Base-by-base conservation (phyloP, 345 rosid species). In the Sapria himalayana region DNA sequence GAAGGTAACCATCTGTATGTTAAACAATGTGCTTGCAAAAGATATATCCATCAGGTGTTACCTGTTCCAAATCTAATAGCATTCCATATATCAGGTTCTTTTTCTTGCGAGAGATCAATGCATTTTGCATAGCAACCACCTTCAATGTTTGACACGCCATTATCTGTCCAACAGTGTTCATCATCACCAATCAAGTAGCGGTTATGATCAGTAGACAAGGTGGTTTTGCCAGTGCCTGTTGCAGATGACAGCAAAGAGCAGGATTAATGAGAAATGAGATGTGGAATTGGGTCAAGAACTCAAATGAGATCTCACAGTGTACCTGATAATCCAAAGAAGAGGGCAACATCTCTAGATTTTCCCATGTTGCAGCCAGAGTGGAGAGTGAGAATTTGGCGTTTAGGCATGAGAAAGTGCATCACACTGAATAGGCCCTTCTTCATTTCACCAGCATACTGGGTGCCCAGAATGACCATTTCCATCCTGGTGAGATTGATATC, bases 351-450 rank as follows among this genome's bases (percentile, higher is more conserved):
- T 66, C 97, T 94, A 56, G 67, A 76, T 70, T 86, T 81, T 25
- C 92, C 97, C 92, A 86, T 78, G 64, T 86, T 86, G 89, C 91
- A 81, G 27, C 97, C 97, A 55, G 97, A 86, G 50, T 86, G 94
- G 32, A 86, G 67, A 46, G 97, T 81, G 53, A 86, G 91, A 56
- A 86, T 78, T 19, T 65, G 78, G 54, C 92, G 94, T 74, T 71
- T 81, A 63, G 94, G 97, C 97, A 86, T 86, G 70, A 86, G 91
- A 76, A 81, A 81, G 65, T 86, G 94, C 94, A 86, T 86, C 25
- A 86, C 89, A 60, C 97, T 45, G 74, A 86, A 86, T 39, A 86
- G 92, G 46, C 97, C 97, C 60, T 86, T 86, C 82, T 81, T 86
- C 97, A 86, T 86, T 65, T 89, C 98, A 58, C 98, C 97, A 23